Evolutionary conservation across 2,329 filamentous ascomycete species (phyloP).

Genomic region (Pseudopithomyces chartarum): DNA sequence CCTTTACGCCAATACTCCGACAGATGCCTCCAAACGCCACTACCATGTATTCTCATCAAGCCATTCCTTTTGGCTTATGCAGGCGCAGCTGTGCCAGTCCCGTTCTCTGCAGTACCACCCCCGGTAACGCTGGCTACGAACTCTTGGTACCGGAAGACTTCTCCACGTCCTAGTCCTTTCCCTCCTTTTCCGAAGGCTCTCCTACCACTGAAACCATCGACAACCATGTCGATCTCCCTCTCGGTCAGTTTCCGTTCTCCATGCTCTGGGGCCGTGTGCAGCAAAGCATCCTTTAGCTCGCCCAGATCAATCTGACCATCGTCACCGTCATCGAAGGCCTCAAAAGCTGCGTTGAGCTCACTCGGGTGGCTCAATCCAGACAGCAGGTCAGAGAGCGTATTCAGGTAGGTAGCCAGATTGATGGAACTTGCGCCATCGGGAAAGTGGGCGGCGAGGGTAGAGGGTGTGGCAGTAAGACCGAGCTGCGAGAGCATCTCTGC

Average conservation of each 20-base stretch:
- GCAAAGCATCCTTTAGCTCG: conserved; percentile 80
- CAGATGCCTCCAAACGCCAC: neutral
- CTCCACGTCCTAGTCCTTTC: conserved; percentile 63
- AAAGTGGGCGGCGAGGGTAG: conserved; percentile 82
- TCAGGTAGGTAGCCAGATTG: conserved; percentile 84
- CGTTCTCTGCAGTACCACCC: conserved; percentile 37
- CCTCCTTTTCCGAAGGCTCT: conserved; percentile 75
- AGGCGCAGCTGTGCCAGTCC: conserved; percentile 15
- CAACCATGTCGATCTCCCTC: conserved; percentile 80
- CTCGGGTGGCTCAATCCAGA: conserved; percentile 74
- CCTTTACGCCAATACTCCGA: no score
- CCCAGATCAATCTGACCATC: conserved; percentile 87
- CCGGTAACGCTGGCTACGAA: conserved; percentile 68
- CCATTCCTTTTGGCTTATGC: conserved; percentile 5
- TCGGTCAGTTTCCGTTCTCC: conserved; percentile 42
- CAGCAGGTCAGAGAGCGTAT: conserved; percentile 76
- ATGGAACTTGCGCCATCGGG: conserved; percentile 74
- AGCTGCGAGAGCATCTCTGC: conserved; percentile 86
- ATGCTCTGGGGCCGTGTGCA: conserved; percentile 77
- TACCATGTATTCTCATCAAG: neutral
- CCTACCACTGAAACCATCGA: conserved; percentile 82
- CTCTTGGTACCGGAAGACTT: conserved; percentile 92
- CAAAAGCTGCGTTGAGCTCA: conserved; percentile 87
- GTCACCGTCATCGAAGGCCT: conserved; percentile 94
- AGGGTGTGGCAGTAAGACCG: conserved; percentile 73